These are phyloP conservation scores for Eremothecium gossypii DNA, from an alignment of 1,139 yeast species.

Conservation along the genomic window DNA sequence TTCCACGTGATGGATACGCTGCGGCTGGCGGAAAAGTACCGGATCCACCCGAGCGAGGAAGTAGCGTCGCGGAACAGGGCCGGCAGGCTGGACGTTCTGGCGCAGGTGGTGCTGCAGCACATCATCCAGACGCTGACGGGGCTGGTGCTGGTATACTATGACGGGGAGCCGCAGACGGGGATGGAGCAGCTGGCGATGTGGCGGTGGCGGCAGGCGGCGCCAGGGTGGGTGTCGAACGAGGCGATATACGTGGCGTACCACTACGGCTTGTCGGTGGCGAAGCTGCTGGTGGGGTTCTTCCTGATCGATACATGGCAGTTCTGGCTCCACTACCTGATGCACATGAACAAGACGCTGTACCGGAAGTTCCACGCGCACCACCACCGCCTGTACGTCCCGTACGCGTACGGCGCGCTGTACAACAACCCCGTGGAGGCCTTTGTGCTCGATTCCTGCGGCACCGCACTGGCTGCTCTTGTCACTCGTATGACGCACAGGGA, in stretches of 20 bases:
- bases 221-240: slow-evolving; percentile 35
- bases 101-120: slow-evolving; percentile 81
- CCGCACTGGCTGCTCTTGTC: slow-evolving; percentile 67
- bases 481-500: slow-evolving; percentile 70
- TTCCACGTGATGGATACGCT: slow-evolving; percentile 69
- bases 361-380: slow-evolving; percentile 84
- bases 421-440: slow-evolving; percentile 94
- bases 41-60: slow-evolving; percentile 90
- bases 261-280: slow-evolving; percentile 51
- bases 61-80: slow-evolving; percentile 69
- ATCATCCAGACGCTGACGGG: slow-evolving; percentile 73
- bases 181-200: slow-evolving; percentile 62
- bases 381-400: slow-evolving; percentile 89
- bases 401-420: slow-evolving; percentile 92
- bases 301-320: slow-evolving; percentile 94
- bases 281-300: slow-evolving; percentile 53
- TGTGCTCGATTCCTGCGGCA: slow-evolving; percentile 80
- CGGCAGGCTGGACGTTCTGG: slow-evolving; percentile 53
- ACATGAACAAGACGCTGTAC: slow-evolving; percentile 65
- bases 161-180: slow-evolving; percentile 62
- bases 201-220: slow-evolving; percentile 43
- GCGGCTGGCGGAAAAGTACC: slow-evolving; percentile 67
- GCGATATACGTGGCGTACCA: slow-evolving; percentile 43
- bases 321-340: slow-evolving; percentile 83
- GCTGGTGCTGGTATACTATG: slow-evolving; percentile 42